These are phyloP conservation scores for Stereum hirsutum DNA, from an alignment of 1,284 basidiomycete genomes.

Conservation along the genomic window DNA sequence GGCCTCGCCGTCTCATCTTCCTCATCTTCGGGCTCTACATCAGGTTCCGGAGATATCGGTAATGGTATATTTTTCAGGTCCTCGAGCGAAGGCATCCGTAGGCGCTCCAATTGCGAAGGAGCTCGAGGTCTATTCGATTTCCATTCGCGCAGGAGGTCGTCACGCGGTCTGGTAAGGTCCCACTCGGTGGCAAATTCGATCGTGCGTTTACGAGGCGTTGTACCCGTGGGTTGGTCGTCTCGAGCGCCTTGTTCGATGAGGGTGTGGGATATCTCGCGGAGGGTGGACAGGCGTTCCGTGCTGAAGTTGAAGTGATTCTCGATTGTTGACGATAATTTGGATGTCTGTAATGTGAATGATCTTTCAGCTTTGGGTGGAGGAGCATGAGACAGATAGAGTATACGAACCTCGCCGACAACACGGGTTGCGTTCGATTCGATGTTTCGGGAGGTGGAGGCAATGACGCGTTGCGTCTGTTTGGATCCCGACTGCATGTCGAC, in stretches of 20 bases:
- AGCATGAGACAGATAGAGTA: not conserved
- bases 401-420: constrained; percentile 40
- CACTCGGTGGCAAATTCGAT: constrained; percentile 63
- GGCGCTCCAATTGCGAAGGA: not conserved
- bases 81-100: not conserved
- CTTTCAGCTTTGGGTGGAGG: not conserved
- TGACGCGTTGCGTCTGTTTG: constrained; percentile 34
- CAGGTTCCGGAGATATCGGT: too few species aligned
- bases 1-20: too few species aligned
- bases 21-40: too few species aligned
- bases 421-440: constrained; percentile 36
- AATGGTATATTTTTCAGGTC: too few species aligned
- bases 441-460: constrained; percentile 40
- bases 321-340: constrained; percentile 27
- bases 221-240: constrained; percentile 56
- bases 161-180: constrained; percentile 55
- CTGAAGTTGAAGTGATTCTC: constrained; percentile 32
- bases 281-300: constrained; percentile 30
- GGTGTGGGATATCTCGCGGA: constrained; percentile 39
- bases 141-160: constrained; percentile 44
- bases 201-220: constrained; percentile 61
- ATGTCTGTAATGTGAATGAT: constrained; percentile 22
- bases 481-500: constrained; percentile 43
- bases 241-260: constrained; percentile 51
- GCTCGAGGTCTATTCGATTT: constrained; percentile 18